Percentiles rank a stretch among this genome's conserved stretches.
These are phyloP conservation scores for Gaultheria prostrata DNA, from an alignment of 148 eudicot species.

Conservation along the genomic window DNA sequence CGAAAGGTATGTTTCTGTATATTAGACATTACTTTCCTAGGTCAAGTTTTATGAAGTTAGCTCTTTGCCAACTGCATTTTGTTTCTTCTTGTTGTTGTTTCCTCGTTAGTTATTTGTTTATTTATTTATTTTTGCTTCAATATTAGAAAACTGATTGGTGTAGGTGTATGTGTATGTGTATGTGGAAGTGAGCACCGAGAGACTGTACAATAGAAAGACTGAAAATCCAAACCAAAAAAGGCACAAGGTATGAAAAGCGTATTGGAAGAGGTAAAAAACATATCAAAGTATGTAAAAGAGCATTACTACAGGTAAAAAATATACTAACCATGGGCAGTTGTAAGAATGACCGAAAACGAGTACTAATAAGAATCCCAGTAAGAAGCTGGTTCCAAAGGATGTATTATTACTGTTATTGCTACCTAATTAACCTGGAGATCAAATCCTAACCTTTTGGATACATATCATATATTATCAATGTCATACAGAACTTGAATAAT, in stretches of 20 bases:
- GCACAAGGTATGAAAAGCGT: no score
- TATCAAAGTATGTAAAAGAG: background rate
- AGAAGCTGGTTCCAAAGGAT: background rate
- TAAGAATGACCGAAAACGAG: background rate
- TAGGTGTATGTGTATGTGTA: background rate
- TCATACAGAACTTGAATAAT: background rate
- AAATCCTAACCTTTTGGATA: background rate
- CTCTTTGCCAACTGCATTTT: no score
- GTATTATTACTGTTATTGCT: background rate
- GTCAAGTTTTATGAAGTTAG: no score
- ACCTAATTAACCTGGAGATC: background rate
- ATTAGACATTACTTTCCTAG: background rate
- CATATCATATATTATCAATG: background rate
- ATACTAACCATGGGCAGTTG: background rate
- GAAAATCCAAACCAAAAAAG: background rate
- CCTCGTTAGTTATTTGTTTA: no score
- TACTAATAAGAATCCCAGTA: background rate
- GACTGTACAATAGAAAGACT: background rate
- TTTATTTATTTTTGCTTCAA: no score
- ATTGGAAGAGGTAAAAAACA: background rate
- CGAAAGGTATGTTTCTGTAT: background rate
- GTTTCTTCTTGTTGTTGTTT: no score
- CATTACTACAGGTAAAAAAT: background rate
- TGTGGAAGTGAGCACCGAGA: background rate
- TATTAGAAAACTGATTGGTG: no score